Base-by-base conservation (phyloP, 345 rosid genomes). In the Aurinia saxatilis region DNA sequence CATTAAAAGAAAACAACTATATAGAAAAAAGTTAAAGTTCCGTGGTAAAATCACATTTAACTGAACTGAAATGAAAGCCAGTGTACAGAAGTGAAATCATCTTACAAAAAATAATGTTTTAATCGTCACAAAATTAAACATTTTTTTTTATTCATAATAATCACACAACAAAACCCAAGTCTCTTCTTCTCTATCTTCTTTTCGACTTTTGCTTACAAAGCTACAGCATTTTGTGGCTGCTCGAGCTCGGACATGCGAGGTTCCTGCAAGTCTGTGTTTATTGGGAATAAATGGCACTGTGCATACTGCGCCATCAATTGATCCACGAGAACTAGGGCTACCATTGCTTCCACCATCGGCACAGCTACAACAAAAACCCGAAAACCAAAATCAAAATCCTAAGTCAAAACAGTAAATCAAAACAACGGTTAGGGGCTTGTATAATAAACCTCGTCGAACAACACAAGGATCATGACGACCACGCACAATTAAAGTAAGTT, bases 391-490 rank as follows among this genome's bases (percentile, higher is more conserved):
- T n/a, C n/a, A n/a, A n/a, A n/a, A n/a, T n/a, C n/a, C n/a, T n/a
- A n/a, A 59, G 8, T 37, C 0, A 4, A 38, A 34, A 35, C 45
- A 59, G 12, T 18, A 2, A 33, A 17, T 12, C 6, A 40, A 5
- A 5, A 41, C 55, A 65, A 29, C 39, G 33, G 50, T 45, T 59
- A 35, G 13, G 2, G 14, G 8, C 42, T 45, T 65, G 25, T 21
- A 11, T 16, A 35, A 58, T 58, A 35, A 75, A 93, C 99, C 99
- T 79, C 97, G 78, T n/a, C 96, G 96, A 59, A 84, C 96, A 50
- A 93, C 96, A 61, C 99, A 93, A 6, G 97, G 99, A 80, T 90
- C 99, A 68, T 90, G 97, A 50, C 97, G 97, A 44, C 99, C 99
- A 3, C 97, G 95, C 0, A 92, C 95, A 30, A 84, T 42, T 12